phyloP scores from a whole-genome alignment of 106 monocot genomes.

The Cymbidium sinense region DNA sequence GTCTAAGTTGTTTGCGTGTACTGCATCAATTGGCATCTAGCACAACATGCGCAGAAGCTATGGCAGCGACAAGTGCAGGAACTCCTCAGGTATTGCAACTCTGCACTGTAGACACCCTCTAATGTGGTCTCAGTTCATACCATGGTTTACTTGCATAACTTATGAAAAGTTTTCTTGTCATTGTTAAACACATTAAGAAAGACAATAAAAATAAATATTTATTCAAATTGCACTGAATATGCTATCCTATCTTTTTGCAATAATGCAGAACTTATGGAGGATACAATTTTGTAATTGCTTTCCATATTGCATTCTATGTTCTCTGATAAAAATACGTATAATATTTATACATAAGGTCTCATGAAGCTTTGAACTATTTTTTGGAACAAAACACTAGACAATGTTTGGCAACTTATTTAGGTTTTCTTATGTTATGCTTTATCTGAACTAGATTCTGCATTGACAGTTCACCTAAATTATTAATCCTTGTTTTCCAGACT shows the following conservation, averaged over 20 bases:
- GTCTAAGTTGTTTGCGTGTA: constrained; percentile 90
- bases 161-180: not conserved
- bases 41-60: constrained; percentile 98
- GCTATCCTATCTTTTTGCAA: not conserved
- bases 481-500: not conserved
- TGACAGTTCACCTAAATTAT: not conserved
- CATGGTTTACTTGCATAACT: not conserved
- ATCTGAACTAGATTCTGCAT: not conserved
- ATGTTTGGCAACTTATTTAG: not conserved
- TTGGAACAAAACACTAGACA: not conserved
- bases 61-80: constrained; percentile 96
- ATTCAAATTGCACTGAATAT: not conserved
- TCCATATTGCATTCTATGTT: not conserved
- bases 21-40: constrained; percentile 96
- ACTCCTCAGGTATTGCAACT: constrained; percentile 66
- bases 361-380: not conserved
- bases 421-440: not conserved
- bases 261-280: not conserved
- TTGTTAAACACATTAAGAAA: not conserved
- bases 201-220: not conserved
- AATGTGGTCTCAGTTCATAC: not conserved
- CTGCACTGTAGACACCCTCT: not conserved
- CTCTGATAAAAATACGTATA: not conserved
- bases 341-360: not conserved
- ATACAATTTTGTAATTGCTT: not conserved